These are phyloP conservation scores for Artemisia argyi DNA, from an alignment of 129 eudicot genomes.

Conservation along the genomic window DNA sequence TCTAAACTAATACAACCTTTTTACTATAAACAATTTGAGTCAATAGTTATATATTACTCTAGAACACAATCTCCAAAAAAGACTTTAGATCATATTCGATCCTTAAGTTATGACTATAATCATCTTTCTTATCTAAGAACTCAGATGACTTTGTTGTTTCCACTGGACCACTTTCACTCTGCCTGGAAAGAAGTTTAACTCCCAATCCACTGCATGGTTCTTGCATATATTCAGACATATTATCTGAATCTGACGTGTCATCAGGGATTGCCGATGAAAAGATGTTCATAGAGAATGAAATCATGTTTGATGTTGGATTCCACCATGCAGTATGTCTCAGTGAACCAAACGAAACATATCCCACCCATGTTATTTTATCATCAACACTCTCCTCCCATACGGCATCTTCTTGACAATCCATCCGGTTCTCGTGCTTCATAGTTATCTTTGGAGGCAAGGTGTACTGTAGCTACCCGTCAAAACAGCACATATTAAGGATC, in stretches of 20 bases:
- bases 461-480: background rate
- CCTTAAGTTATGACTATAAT: background rate
- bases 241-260: background rate
- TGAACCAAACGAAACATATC: background rate
- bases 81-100: background rate
- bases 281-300: background rate
- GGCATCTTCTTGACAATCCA: background rate
- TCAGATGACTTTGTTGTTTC: background rate
- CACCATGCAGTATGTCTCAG: background rate
- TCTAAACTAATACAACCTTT: no score
- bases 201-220: background rate
- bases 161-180: background rate
- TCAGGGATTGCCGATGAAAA: no score
- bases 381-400: background rate
- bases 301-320: background rate
- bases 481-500: background rate
- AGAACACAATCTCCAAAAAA: background rate
- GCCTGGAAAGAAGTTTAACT: background rate
- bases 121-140: background rate
- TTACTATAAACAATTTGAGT: no score
- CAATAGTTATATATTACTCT: no score
- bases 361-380: background rate
- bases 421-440: background rate
- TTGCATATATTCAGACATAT: background rate
- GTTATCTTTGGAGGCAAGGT: background rate